A percentile compares a stretch with the other conserved stretches of the same genome.
phyloP scores from a whole-genome alignment of 1,284 basidiomycete genomes.

The Pascua guehoae region DNA sequence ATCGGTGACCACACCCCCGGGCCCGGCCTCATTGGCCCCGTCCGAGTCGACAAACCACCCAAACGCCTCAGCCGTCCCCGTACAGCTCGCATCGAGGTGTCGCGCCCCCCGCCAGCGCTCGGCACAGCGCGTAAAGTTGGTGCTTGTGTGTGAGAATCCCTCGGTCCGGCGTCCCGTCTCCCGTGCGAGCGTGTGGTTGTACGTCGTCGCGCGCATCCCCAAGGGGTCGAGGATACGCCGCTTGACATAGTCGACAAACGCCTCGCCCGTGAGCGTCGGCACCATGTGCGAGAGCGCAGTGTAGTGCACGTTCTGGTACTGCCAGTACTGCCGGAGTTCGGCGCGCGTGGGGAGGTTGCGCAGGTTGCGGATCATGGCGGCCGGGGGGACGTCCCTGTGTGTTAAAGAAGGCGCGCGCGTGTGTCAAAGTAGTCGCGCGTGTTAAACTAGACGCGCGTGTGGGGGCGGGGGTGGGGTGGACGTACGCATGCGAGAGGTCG shows the following conservation, averaged over 20 bases:
- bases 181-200: slow-evolving; percentile 17
- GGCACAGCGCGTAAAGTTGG: slow-evolving; percentile 13
- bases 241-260: slow-evolving; percentile 26
- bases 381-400: background rate
- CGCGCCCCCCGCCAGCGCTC: background rate
- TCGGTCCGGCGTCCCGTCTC: slow-evolving; percentile 17
- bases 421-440: background rate
- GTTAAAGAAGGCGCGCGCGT: background rate
- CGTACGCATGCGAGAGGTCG: slow-evolving; percentile 11
- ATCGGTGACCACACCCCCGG: slow-evolving; percentile 29
- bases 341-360: slow-evolving; percentile 28
- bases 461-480: background rate
- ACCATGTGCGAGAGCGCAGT: slow-evolving; percentile 25
- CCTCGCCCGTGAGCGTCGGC: slow-evolving; percentile 20
- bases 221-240: slow-evolving; percentile 33
- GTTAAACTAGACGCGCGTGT: background rate
- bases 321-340: slow-evolving; percentile 30
- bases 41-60: slow-evolving; percentile 25
- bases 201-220: slow-evolving; percentile 27
- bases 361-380: slow-evolving; percentile 19
- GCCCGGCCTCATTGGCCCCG: slow-evolving; percentile 19
- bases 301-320: slow-evolving; percentile 41
- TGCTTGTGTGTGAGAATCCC: slow-evolving; percentile 13
- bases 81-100: slow-evolving; percentile 11
- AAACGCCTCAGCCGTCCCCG: slow-evolving; percentile 13